Evolutionary conservation across 345 rosid species (phyloP), one percentile per base, ranked within the genome.

Genomic region (Aurinia saxatilis): DNA sequence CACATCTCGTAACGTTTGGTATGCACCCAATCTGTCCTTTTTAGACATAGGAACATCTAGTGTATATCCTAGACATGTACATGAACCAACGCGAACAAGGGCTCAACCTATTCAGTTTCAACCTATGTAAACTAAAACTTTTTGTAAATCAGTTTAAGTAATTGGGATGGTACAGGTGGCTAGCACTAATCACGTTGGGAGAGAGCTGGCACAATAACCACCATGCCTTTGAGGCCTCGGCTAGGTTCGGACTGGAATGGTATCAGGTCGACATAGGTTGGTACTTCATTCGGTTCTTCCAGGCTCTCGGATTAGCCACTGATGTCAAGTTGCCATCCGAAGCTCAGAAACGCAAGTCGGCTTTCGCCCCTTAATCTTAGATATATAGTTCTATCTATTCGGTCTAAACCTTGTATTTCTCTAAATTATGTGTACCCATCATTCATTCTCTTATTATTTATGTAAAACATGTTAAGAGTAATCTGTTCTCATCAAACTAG

Each of bases 121-220:
- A n/a, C n/a, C n/a, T n/a, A n/a, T n/a, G 25, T 21, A 21, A 21
- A 21, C 25, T 19, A 5, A 18, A 19, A 52, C 18, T n/a, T n/a
- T n/a, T n/a, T 10, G n/a, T 7, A 10, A 49, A 8, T 39, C 2
- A 60, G 2, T 50, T 19, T 33, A 15, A 18, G 54, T 35, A 7
- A 42, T 1, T 14, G 42, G 31, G 36, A 14, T 14, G 51, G 8
- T 46, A 12, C 58, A 86, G 95, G 92, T 88, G 95, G 96, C 87
- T 91, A 33, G 95, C 88, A 2, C 11, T 78, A 71, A 79, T 88
- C 55, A 76, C 92, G 36, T 76, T 91, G 45, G 98, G 98, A 41
- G 95, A 91, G 57, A 88, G 98, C 41, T 88, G 96, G 98, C 96
- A 91, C 77, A 88, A 83, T 46, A 88, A 91, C 68, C 96, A 91